phyloP scores from a whole-genome alignment of 306 rosid species.

The Cicer yamashitae region DNA sequence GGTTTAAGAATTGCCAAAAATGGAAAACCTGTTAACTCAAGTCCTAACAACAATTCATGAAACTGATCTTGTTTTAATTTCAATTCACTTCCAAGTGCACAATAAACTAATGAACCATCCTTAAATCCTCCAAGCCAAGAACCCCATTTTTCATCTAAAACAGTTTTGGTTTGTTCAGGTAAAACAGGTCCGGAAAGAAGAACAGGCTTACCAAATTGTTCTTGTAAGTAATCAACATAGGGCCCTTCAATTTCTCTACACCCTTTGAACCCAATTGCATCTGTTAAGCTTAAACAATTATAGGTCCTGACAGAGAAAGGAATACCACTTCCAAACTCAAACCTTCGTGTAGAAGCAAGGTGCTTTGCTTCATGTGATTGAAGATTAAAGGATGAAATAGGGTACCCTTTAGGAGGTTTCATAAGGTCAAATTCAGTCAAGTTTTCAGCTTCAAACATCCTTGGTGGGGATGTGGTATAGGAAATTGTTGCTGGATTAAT shows the following conservation, averaged over 20 bases:
- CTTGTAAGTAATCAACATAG: constrained; percentile 38
- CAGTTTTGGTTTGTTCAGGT: constrained; percentile 2
- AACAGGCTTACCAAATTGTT: constrained; percentile 37
- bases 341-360: background rate
- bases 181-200: constrained; percentile 46
- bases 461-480: constrained; percentile 1
- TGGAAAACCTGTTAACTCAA: constrained; percentile 44
- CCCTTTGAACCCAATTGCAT: constrained; percentile 49
- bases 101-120: constrained; percentile 33
- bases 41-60: constrained; percentile 43
- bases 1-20: constrained; percentile 44
- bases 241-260: constrained; percentile 48
- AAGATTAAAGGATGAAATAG: constrained; percentile 40
- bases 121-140: constrained; percentile 39
- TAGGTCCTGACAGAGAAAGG: background rate
- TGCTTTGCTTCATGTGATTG: constrained; percentile 35
- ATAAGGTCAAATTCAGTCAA: constrained; percentile 39
- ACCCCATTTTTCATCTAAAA: constrained; percentile 45
- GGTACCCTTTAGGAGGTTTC: constrained; percentile 46
- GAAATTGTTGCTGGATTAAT: constrained; percentile 39
- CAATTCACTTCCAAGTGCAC: constrained; percentile 43
- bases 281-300: background rate
- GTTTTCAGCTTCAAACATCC: constrained; percentile 24
- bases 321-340: constrained; percentile 40
- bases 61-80: constrained; percentile 16